A percentile compares a stretch with the other conserved stretches of the same genome.
phyloP scores from a whole-genome alignment of 2,329 filamentous ascomycete species.

The Thielaviopsis populi region DNA sequence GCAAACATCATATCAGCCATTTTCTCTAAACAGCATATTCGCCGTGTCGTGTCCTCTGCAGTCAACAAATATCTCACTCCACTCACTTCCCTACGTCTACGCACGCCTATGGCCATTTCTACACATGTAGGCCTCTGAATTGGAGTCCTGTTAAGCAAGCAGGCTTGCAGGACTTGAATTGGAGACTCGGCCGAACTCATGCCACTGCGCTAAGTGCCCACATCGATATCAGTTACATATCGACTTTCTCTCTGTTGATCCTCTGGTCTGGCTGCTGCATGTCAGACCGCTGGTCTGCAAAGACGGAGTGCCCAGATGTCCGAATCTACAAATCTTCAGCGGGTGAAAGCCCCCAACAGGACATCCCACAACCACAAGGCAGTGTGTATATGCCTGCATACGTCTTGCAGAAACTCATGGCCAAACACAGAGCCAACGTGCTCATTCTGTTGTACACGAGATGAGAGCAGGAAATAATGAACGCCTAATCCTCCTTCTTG shows the following conservation, averaged over 20 bases:
- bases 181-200: not conserved
- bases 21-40: not conserved
- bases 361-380: not conserved
- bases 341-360: not conserved
- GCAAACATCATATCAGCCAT: not conserved
- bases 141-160: not conserved
- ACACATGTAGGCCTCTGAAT: not conserved
- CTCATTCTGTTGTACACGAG: not conserved
- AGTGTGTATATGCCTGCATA: not conserved
- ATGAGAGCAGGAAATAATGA: not conserved
- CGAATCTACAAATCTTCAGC: not conserved
- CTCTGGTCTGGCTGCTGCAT: not conserved
- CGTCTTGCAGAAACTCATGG: not conserved
- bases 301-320: not conserved
- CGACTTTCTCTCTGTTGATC: not conserved
- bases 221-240: not conserved
- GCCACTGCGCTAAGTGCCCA: not conserved
- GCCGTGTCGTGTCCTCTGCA: not conserved
- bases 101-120: no score
- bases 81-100: no score
- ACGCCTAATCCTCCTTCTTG: not conserved
- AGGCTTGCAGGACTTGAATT: not conserved
- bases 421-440: not conserved
- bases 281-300: not conserved
- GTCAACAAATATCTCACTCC: not conserved